Percentiles rank a stretch among this genome's conserved stretches.
These are phyloP conservation scores for Vaccinium corymbosum DNA, from an alignment of 148 eudicot species.

Conservation along the genomic window DNA sequence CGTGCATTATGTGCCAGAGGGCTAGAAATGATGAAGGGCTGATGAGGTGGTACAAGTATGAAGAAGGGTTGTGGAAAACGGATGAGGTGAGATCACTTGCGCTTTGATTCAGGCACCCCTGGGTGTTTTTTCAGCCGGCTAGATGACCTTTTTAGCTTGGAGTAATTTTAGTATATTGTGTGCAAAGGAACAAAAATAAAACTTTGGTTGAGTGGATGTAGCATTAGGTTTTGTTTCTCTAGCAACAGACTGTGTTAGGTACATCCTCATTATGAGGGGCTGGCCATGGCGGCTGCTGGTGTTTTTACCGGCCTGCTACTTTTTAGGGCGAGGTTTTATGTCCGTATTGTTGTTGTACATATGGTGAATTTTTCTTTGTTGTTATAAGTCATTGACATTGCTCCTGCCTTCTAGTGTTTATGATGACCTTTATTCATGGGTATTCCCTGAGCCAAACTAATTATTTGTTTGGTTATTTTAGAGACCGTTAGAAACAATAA, in stretches of 20 bases:
- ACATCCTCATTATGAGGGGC: constrained; percentile 8
- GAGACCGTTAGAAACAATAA: not conserved
- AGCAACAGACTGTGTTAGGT: not conserved
- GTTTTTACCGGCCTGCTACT: not conserved
- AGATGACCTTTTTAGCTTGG: not conserved
- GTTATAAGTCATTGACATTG: not conserved
- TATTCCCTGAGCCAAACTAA: not conserved
- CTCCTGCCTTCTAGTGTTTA: not conserved
- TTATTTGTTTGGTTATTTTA: not conserved
- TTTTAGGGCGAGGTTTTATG: not conserved
- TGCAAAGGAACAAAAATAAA: constrained; percentile 12
- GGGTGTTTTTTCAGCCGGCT: not conserved
- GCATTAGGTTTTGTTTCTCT: not conserved
- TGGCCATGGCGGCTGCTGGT: not conserved
- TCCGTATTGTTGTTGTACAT: constrained; percentile 7
- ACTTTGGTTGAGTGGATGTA: constrained; percentile 4
- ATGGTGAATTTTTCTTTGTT: not conserved
- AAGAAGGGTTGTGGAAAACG: constrained; percentile 40
- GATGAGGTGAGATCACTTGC: constrained; percentile 46
- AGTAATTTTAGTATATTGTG: not conserved
- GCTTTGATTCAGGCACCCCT: constrained; percentile 16
- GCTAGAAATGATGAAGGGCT: constrained; percentile 41
- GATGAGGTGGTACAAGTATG: constrained; percentile 54
- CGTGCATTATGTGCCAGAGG: constrained; percentile 40
- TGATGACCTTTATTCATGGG: not conserved